A percentile compares a stretch with the other conserved stretches of the same genome.
These are phyloP conservation scores for Ustilago loliicola DNA, from an alignment of 1,284 basidiomycete species.

Conservation along the genomic window DNA sequence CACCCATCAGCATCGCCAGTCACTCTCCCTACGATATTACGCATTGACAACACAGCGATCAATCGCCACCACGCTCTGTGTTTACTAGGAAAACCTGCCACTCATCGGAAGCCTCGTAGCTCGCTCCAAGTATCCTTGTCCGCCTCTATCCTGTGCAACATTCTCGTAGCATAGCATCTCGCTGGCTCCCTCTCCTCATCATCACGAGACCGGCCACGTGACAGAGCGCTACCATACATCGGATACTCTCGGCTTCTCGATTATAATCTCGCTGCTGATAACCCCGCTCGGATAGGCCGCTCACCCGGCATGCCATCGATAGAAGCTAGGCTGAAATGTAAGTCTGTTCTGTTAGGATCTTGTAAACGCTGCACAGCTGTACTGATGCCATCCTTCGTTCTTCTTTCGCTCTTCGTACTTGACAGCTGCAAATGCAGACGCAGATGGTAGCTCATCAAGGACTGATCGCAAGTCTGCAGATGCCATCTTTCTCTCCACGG, in stretches of 20 bases:
- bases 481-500: slow-evolving; percentile 37
- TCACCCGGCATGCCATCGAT: slow-evolving; percentile 35
- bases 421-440: slow-evolving; percentile 38
- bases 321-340: slow-evolving; percentile 45
- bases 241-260: not conserved
- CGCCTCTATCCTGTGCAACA: too few relatives aligned
- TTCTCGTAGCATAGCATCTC: too few relatives aligned
- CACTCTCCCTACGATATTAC: not conserved
- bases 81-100: too few relatives aligned
- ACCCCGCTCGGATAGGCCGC: not conserved
- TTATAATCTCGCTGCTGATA: not conserved
- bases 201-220: not conserved
- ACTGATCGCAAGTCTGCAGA: slow-evolving; percentile 51
- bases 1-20: not conserved
- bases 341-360: not conserved
- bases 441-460: slow-evolving; percentile 13
- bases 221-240: not conserved
- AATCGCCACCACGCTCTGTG: too few relatives aligned
- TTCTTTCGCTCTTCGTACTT: not conserved
- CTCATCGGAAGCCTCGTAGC: too few relatives aligned
- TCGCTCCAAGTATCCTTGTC: too few relatives aligned
- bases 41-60: too few relatives aligned
- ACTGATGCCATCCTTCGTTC: slow-evolving; percentile 2
- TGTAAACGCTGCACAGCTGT: not conserved
- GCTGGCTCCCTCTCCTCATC: not conserved